Base-by-base conservation (phyloP, 768 basidiomycete species). In the Coprinopsis sp. region DNA sequence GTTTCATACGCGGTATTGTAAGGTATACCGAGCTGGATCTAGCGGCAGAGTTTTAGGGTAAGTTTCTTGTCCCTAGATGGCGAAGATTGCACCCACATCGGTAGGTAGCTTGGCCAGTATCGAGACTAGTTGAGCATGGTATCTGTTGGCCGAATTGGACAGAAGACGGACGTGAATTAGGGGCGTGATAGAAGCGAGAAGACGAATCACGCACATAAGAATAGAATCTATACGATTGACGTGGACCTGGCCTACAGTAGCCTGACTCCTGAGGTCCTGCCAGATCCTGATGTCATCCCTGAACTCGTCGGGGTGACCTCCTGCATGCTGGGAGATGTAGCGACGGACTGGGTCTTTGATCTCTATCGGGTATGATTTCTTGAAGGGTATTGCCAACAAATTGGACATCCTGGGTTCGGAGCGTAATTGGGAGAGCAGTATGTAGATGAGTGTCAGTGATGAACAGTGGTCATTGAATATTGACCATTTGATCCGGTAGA, bases 121-220 rank as follows among this genome's bases (percentile, higher is more conserved):
- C 51, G 86, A 92, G 0, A 82, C 71, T 29, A 97, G 79, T 60
- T 95, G 94, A 3, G 91, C 88, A 54, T 96, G 88, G 61, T 98
- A 98, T 36, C 95, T 97, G 57, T 28, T 37, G 38, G 47, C 40
- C 51, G 52, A 41, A 24, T 28, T 43, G 24, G 37, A 22, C 13
- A 50, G 46, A 37, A 36, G 18, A 33, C 28, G 33, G 13, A 44
- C 43, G 13, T 25, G 37, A 37, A 3, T 28, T 23, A 11, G 43
- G 4, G 25, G 29, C 39, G 37, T 34, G 34, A 27, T 13, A 47
- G 37, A 33, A 39, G 21, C 23, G 27, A 22, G 24, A 19, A 42
- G 40, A 30, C n/a, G 30, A 42, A 36, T 25, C 25, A 76, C 81
- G 51, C 54, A 92, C 93, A 73, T 71, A 45, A 85, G 56, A 37